Evolutionary conservation across 1,284 basidiomycete species (phyloP).

Genomic region (Wolfiporia cocos): DNA sequence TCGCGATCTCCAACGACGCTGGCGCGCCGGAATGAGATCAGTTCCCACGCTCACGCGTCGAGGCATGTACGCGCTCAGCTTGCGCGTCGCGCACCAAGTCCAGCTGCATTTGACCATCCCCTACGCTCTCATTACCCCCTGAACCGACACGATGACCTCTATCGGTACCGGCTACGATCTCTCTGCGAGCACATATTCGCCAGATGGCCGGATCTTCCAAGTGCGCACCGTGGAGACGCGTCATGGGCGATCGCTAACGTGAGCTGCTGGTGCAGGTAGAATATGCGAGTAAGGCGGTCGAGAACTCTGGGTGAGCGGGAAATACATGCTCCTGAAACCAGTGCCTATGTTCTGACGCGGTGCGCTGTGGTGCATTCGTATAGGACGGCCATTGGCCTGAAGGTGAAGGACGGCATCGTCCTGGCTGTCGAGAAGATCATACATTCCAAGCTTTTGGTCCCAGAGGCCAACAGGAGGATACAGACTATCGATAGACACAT

Average conservation of each 20-base stretch:
- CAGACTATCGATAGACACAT: conserved; percentile 92
- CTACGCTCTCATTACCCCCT: conserved; percentile 2
- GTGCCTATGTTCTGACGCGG: too few species aligned
- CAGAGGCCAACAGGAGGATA: conserved; percentile 90
- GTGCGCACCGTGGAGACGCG: conserved; percentile 34
- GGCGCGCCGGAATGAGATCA: conserved; percentile 10
- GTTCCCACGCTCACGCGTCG: conserved; percentile 31
- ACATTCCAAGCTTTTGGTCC: conserved; percentile 96
- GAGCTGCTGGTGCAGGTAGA: conserved; percentile 63
- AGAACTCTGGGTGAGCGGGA: conserved; percentile 81
- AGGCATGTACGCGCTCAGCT: conserved; percentile 22
- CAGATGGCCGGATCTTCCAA: conserved; percentile 98
- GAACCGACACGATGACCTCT: conserved; percentile 71
- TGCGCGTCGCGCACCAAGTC: conserved; percentile 27
- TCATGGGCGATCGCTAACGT: conserved; percentile 8
- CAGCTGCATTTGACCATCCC: conserved; percentile 4
- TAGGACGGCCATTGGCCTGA: conserved; percentile 88
- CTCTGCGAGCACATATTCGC: conserved; percentile 97
- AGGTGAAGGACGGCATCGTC: conserved; percentile 91
- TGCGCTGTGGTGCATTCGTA: conserved; percentile 2
- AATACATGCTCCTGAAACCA: background rate
- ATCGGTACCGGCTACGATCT: conserved; percentile 99
- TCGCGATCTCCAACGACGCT: conserved; percentile 20
- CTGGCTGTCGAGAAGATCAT: conserved; percentile 96
- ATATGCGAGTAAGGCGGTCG: conserved; percentile 97